phyloP scores from a whole-genome alignment of 331 rosid species.

The Spiraea crenata region DNA sequence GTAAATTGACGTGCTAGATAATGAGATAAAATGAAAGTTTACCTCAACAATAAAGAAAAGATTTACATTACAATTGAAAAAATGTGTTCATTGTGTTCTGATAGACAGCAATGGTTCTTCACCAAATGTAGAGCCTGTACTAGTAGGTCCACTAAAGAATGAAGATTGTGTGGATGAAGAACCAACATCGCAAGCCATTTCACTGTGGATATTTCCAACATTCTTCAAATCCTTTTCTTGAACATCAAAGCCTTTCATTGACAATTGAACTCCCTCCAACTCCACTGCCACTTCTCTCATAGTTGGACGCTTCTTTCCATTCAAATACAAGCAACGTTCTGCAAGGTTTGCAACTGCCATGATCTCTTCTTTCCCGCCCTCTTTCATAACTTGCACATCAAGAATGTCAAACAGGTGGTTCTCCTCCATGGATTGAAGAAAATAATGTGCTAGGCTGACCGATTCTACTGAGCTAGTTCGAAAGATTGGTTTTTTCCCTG shows the following conservation, averaged over 20 bases:
- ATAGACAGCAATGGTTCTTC: too few relatives aligned
- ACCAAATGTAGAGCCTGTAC: too few relatives aligned
- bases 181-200: too few relatives aligned
- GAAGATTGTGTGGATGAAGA: too few relatives aligned
- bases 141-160: too few relatives aligned
- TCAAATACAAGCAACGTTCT: neutral
- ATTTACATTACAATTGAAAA: too few relatives aligned
- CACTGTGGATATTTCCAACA: too few relatives aligned
- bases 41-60: too few relatives aligned
- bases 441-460: conserved; percentile 3
- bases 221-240: too few relatives aligned
- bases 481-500: conserved; percentile 1
- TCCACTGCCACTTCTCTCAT: conserved; percentile 6
- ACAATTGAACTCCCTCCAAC: neutral
- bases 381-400: conserved; percentile 5
- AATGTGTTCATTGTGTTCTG: too few relatives aligned
- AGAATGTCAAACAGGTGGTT: conserved; percentile 6
- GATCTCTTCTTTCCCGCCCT: neutral
- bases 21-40: too few relatives aligned
- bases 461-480: neutral
- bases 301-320: neutral
- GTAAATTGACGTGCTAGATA: too few relatives aligned
- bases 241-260: neutral
- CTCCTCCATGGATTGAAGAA: conserved; percentile 4
- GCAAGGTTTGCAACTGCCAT: conserved; percentile 11